Conservation (phyloP, 2,329 filamentous ascomycete genomes). For the Hymenotorrendiella dingleyae region DNA sequence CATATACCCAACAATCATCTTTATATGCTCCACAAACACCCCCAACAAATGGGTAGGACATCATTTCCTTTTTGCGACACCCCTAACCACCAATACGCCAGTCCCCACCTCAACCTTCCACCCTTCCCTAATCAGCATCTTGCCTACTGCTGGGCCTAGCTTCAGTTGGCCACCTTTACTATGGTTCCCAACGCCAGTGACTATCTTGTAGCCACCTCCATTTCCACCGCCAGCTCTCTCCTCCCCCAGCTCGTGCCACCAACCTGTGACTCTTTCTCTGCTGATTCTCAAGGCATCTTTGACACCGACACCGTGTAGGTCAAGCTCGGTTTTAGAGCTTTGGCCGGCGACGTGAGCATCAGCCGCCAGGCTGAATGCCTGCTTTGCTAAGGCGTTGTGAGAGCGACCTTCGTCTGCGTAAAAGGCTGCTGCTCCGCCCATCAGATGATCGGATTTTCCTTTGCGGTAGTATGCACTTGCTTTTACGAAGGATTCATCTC, state of each 20-base stretch:
- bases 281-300: conserved; percentile 77
- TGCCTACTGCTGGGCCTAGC: conserved; percentile 73
- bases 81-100: conserved; percentile 66
- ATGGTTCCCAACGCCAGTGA: conserved; percentile 78
- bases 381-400: conserved; percentile 50
- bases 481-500: conserved; percentile 44
- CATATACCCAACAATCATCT: no score
- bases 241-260: conserved; percentile 73
- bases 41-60: no score
- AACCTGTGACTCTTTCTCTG: conserved; percentile 56
- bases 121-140: conserved; percentile 67
- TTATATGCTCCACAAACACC: no score
- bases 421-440: conserved; percentile 68
- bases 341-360: conserved; percentile 64
- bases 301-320: conserved; percentile 81
- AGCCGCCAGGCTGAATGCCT: conserved; percentile 59
- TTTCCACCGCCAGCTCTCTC: conserved; percentile 28
- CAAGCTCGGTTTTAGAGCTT: conserved; percentile 55
- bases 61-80: no score
- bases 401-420: conserved; percentile 69
- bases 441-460: conserved; percentile 64
- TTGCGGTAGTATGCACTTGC: conserved; percentile 53
- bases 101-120: conserved; percentile 74
- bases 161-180: conserved; percentile 69
- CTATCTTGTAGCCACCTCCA: conserved; percentile 57